phyloP scores from a whole-genome alignment of 2,329 filamentous ascomycete species.

The Pseudonectria buxi region DNA sequence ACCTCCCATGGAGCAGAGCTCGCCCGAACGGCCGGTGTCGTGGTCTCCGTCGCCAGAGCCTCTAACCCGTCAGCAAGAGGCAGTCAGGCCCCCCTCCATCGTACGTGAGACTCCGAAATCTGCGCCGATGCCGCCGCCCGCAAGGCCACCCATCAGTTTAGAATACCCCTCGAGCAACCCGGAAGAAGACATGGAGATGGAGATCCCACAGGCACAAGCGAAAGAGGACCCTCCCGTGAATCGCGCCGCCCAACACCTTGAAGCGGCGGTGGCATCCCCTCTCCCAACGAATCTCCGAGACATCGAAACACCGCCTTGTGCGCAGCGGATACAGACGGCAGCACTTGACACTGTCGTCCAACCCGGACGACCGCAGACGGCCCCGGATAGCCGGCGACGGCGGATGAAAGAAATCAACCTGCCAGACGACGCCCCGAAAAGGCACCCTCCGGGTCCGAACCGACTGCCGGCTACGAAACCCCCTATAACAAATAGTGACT shows the following conservation, averaged over 20 bases:
- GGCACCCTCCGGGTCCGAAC: conserved; percentile 5
- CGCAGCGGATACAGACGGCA: conserved; percentile 21
- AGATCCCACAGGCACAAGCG: conserved; percentile 24
- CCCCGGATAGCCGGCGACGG: conserved; percentile 7
- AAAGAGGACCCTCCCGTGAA: conserved; percentile 16
- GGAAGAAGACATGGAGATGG: conserved; percentile 33
- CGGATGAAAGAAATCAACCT: conserved; percentile 22
- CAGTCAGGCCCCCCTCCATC: conserved; percentile 5
- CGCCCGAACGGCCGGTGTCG: conserved; percentile 7
- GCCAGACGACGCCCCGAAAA: conserved; percentile 13
- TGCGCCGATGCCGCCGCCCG: conserved; percentile 6
- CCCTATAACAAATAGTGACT: conserved; percentile 17
- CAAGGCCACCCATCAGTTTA: conserved; percentile 7
- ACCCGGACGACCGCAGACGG: background rate
- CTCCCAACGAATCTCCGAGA: conserved; percentile 5
- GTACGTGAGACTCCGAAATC: conserved; percentile 20
- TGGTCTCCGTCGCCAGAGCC: conserved; percentile 18
- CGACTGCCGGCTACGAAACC: conserved; percentile 20
- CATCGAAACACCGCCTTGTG: conserved; percentile 26
- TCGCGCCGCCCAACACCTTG: conserved; percentile 13
- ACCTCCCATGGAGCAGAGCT: background rate
- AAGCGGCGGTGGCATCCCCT: conserved; percentile 11
- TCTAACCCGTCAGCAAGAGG: background rate
- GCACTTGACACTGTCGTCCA: conserved; percentile 13
- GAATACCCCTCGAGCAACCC: conserved; percentile 15